A percentile compares a stretch with the other conserved stretches of the same genome.
Evolutionary conservation across 176 grass and related monocot species (phyloP).

Genomic region (Oryza nivara): DNA sequence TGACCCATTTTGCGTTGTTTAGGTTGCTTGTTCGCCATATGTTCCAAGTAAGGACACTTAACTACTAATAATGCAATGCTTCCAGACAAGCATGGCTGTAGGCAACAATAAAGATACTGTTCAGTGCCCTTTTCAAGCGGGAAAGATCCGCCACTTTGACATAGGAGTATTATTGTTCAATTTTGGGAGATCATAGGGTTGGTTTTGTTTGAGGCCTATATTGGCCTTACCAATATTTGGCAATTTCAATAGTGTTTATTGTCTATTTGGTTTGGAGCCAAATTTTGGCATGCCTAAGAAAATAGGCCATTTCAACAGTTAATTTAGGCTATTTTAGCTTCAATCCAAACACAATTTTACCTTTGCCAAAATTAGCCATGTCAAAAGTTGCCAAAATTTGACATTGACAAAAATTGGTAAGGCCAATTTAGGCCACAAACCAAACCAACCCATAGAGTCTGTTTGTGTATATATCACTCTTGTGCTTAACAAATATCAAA

Average conservation of each 20-base stretch:
- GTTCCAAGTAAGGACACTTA: background rate
- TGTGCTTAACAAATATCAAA: background rate
- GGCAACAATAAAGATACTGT: background rate
- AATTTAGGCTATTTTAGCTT: too few relatives aligned
- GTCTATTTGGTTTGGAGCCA: too few relatives aligned
- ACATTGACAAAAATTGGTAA: too few relatives aligned
- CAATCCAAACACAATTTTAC: too few relatives aligned
- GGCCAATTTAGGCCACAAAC: too few relatives aligned
- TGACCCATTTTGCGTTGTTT: slow-evolving; percentile 34
- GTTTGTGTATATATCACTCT: background rate
- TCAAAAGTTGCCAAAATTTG: too few relatives aligned
- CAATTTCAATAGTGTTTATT: too few relatives aligned
- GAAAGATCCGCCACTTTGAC: background rate
- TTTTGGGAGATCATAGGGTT: background rate
- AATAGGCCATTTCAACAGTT: too few relatives aligned
- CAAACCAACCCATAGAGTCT: background rate
- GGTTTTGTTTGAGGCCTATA: too few relatives aligned
- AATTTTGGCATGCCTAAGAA: too few relatives aligned
- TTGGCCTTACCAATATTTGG: too few relatives aligned
- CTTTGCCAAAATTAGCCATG: too few relatives aligned
- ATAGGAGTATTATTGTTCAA: slow-evolving; percentile 13
- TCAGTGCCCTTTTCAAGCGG: slow-evolving; percentile 23
- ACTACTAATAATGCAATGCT: slow-evolving; percentile 4
- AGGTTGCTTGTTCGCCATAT: slow-evolving; percentile 5
- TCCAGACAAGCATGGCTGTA: slow-evolving; percentile 22